A percentile compares a stretch with the other conserved stretches of the same genome.
These are phyloP conservation scores for Coniferiporia weirii DNA, from an alignment of 1,284 basidiomycete species.

Conservation along the genomic window DNA sequence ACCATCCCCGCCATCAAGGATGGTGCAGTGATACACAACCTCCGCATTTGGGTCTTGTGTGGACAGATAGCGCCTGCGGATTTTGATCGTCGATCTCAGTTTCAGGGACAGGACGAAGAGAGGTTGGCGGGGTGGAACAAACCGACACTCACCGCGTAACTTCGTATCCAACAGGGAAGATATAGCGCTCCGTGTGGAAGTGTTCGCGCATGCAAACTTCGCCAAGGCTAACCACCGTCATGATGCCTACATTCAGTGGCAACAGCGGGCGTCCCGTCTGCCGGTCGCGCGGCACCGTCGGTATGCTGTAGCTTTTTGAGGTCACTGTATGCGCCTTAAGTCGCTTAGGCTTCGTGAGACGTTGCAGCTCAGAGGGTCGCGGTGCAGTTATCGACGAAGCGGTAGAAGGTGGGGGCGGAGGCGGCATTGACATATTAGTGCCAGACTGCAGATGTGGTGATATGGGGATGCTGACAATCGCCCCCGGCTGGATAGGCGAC, in stretches of 20 bases:
- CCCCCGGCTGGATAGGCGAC: neutral
- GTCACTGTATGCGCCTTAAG: constrained; percentile 74
- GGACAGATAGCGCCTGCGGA: constrained; percentile 63
- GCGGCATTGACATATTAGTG: neutral
- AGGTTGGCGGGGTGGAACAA: neutral
- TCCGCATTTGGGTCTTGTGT: constrained; percentile 60
- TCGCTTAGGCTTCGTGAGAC: constrained; percentile 60
- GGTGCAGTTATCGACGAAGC: constrained; percentile 18
- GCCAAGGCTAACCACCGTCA: constrained; percentile 69
- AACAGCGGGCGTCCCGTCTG: constrained; percentile 57
- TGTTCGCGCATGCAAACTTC: constrained; percentile 73
- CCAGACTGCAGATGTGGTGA: neutral
- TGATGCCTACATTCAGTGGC: constrained; percentile 74
- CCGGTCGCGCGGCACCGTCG: constrained; percentile 64
- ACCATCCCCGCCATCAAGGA: constrained; percentile 74
- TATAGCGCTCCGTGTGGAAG: constrained; percentile 79
- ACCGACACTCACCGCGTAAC: constrained; percentile 56
- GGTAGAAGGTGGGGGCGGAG: neutral
- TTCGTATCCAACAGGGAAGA: constrained; percentile 80
- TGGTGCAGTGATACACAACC: constrained; percentile 74
- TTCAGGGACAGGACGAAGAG: constrained; percentile 9
- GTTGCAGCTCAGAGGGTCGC: constrained; percentile 37
- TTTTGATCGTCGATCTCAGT: constrained; percentile 16
- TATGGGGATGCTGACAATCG: neutral
- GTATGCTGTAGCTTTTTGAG: constrained; percentile 67